Evolutionary conservation across 306 rosid genomes (phyloP).

Genomic region (Fagus sylvatica): DNA sequence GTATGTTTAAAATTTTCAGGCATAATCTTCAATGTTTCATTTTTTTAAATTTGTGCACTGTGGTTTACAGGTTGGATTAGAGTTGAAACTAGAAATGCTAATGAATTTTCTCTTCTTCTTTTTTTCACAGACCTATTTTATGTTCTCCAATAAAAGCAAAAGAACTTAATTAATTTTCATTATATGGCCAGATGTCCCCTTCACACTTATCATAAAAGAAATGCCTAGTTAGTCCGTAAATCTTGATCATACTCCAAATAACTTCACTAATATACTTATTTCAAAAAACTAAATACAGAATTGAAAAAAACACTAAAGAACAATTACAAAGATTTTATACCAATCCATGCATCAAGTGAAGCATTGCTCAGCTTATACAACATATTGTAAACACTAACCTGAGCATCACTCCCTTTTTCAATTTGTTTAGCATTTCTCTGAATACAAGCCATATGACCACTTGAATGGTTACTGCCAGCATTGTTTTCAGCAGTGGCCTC

Average conservation of each 20-base stretch:
- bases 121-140: not conserved
- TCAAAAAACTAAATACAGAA: no score
- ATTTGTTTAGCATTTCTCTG: constrained; percentile 56
- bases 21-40: no score
- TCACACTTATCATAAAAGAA: not conserved
- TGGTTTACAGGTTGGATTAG: no score
- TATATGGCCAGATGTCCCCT: not conserved
- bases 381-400: constrained; percentile 54
- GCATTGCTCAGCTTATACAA: not conserved
- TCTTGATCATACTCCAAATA: not conserved
- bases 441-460: constrained; percentile 50
- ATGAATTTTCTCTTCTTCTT: not conserved
- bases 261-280: no score
- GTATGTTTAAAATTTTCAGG: no score
- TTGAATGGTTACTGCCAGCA: constrained; percentile 68
- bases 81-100: no score
- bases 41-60: no score
- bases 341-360: not conserved
- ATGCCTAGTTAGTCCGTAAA: not conserved
- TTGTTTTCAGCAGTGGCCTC: constrained; percentile 85
- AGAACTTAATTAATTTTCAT: not conserved
- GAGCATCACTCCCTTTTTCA: constrained; percentile 90
- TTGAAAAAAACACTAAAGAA: not conserved
- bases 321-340: not conserved
- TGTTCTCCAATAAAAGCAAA: no score